Base-by-base conservation (phyloP, 164 flowering plant genomes). In the Macadamia integrifolia region DNA sequence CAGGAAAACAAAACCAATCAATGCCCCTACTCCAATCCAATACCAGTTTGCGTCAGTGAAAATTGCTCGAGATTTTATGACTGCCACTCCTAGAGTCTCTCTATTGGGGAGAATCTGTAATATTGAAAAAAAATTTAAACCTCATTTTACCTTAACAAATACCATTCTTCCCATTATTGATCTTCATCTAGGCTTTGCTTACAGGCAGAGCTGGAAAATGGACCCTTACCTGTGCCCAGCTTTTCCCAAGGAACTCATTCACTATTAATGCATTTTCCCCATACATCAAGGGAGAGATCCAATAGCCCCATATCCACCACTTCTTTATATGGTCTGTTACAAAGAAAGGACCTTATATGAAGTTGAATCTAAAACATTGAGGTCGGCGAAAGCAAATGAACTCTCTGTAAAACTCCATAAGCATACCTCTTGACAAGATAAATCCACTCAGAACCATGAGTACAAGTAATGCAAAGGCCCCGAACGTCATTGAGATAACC, bases 221-320 rank as follows among this genome's bases (percentile, higher is more conserved):
- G 64, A 40, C 57, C 40, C 79, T 77, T 76, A 82, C 83, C 46
- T 74, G 72, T 9, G 31, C 68, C 88, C 88, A 84, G 60, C 75
- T 75, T 3, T 73, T 59, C 15, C 84, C 86, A n/a, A 79, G 79
- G 52, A 85, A 82, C 63, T 83, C 86, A 75, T 81, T 83, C 35
- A 80, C 82, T 8, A 77, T 57, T 8, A 83, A 61, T 30, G 85
- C 85, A 69, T 83, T 83, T 70, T 81, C 81, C 30, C 68, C 83
- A 61, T 85, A 85, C 81, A 80, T 81, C 71, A 85, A 11, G 15
- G 88, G 88, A 30, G 88, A 85, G 50, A 66, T 30, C 88, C 88
- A 85, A 68, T 81, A 85, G 52, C 83, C 83, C 85, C 88, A 83
- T 74, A 71, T 73, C 88, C 86, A 85, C 88, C 88, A 85, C 50